Evolutionary conservation across 2,329 filamentous ascomycete species (phyloP).

Genomic region (Peltaster fructicola): DNA sequence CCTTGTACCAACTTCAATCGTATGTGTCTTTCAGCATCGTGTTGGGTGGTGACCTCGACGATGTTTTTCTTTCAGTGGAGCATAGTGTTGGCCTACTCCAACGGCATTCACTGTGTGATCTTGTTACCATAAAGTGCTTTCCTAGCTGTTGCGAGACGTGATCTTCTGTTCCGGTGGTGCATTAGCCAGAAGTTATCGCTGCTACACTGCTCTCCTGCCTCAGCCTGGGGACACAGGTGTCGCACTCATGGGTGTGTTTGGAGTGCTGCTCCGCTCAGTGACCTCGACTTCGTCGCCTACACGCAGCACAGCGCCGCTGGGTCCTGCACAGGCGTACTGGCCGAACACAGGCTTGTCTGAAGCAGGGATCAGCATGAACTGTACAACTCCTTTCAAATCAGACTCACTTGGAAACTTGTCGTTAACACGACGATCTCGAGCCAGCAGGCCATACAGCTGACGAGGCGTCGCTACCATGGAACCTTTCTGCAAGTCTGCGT

Average conservation of each 20-base stretch:
- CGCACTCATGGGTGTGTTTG: slow-evolving; percentile 5
- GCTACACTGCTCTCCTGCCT: too few relatives aligned
- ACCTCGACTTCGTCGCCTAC: slow-evolving; percentile 18
- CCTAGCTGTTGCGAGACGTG: too few relatives aligned
- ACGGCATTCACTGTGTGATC: too few relatives aligned
- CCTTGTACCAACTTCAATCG: too few relatives aligned
- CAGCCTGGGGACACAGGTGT: too few relatives aligned
- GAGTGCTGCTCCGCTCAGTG: slow-evolving; percentile 9
- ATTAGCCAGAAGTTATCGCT: too few relatives aligned
- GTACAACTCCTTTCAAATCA: background rate
- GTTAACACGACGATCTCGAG: slow-evolving; percentile 17
- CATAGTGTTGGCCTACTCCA: too few relatives aligned
- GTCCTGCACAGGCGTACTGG: slow-evolving; percentile 20
- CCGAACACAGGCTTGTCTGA: slow-evolving; percentile 19
- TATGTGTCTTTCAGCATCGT: too few relatives aligned
- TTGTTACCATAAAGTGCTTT: too few relatives aligned
- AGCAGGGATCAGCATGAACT: background rate
- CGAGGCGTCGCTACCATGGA: slow-evolving; percentile 17
- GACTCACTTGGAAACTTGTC: slow-evolving; percentile 16
- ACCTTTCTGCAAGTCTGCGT: slow-evolving; percentile 16
- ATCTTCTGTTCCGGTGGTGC: too few relatives aligned
- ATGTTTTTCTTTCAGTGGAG: too few relatives aligned
- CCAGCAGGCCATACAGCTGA: slow-evolving; percentile 17
- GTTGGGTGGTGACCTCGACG: too few relatives aligned
- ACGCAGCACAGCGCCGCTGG: slow-evolving; percentile 16